Base-by-base conservation (phyloP, 2,329 filamentous ascomycete genomes). In the Diaporthe velutina region DNA sequence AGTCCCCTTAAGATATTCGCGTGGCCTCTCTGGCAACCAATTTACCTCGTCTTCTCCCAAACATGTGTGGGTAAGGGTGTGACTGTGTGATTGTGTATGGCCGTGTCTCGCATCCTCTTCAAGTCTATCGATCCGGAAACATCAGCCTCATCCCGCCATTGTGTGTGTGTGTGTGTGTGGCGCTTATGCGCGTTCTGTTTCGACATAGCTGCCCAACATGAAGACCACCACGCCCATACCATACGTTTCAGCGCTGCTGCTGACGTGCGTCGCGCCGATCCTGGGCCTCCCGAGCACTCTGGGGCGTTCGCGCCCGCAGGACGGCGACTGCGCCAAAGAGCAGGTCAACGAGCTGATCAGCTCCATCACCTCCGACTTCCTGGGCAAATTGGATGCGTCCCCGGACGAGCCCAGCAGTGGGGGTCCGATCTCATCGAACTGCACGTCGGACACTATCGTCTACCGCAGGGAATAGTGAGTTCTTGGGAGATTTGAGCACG, bases 401-500 rank as follows among this genome's bases (percentile, higher is more conserved):
- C 42, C 61, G 61, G 61, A 10, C 22, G 42, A 25, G 19, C 13
- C 22, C 12, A 28, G 64, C 9, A 15, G 22, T 9, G 33, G 54
- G 75, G 54, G 73, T 57, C 7, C 78, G 12, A 67, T 67, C 30
- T 35, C 64, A 13, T 28, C 79, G 2, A 68, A 35, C 4, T 82
- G 80, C 74, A 80, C 78, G n/a, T 54, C 76, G 10, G 71, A 68
- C 30, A 82, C 80, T 33, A 70, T 82, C 28, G 75, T 74, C 17
- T 80, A 81, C 73, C 79, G 81, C 35, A 75, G 76, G 5, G 81
- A 82, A 66, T 82, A 82, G 81, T 81, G 77, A 77, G 80, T 80
- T 13, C 45, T 38, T 19, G 58, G 38, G 25, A 15, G 22, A n/a
- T 45, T 19, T 40, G 76, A 82, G 82, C 72, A 80, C 81, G 30